Base-by-base conservation (phyloP, 1,284 basidiomycete species). In the Pyrrhoderma noxium region DNA sequence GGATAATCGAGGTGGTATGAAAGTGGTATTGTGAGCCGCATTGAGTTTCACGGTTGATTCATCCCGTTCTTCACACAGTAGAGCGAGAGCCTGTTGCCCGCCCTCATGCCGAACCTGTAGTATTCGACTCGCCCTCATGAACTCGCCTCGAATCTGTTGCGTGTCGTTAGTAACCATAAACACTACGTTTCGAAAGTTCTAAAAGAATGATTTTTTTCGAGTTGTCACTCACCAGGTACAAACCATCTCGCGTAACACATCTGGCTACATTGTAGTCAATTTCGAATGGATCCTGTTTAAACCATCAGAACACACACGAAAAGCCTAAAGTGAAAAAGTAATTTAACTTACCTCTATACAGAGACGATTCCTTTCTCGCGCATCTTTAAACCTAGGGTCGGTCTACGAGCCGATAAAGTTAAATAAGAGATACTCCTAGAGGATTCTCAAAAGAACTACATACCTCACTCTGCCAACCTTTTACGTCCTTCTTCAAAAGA, bases 211-310 rank as follows among this genome's bases (percentile, higher is more conserved):
- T 40, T 7, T 18, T 5, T 14, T 8, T 40, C n/a, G n/a, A n/a
- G 5, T 40, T 40, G 5, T 5, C 16, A 71, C 78, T 63, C 59
- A 93, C 91, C 40, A 91, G 92, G 65, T 97, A 97, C 47, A 98
- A 74, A 1, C 95, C 95, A 63, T 99, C 95, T 64, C 86, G 89
- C 21, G 95, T 98, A 19, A 98, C 95, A 58, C 95, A 98, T 57
- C 95, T 79, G 2, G 93, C 87, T 41, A 99, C 95, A 60, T 99
- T 99, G 72, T 90, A 99, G 59, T 93, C 85, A 36, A 76, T 79
- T 67, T 98, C 94, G 65, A 99, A 99, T 1, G 95, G 95, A 69
- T 99, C 95, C 85, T 96, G 57, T 52, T 57, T 27, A 53, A 46
- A 47, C 34, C 49, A 25, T 5, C 21, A 42, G 2, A 21, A 46